Percentiles rank a stretch among this genome's conserved stretches.
Evolutionary conservation across 2,329 filamentous ascomycete genomes (phyloP).

Genomic region (Aureobasidium sp.): DNA sequence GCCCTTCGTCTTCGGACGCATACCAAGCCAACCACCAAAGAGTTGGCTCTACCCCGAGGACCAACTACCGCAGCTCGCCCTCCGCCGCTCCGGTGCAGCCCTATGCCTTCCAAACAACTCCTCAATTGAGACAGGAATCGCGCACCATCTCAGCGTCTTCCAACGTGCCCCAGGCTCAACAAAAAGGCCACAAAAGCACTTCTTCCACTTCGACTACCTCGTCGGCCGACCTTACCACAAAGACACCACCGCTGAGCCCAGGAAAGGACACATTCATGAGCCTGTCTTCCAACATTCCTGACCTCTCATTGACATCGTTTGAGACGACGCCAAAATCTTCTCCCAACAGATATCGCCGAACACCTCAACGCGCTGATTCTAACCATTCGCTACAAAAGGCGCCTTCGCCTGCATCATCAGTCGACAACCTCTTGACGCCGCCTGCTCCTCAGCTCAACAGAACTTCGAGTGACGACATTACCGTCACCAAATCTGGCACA

Average conservation of each 20-base stretch:
- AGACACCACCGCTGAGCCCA: slow-evolving; percentile 5
- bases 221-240: slow-evolving; percentile 16
- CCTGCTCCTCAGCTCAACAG: slow-evolving; percentile 18
- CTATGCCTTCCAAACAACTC: slow-evolving; percentile 42
- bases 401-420: slow-evolving; percentile 32
- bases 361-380: slow-evolving; percentile 46
- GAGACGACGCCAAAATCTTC: slow-evolving; percentile 56
- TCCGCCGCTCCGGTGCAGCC: slow-evolving; percentile 38
- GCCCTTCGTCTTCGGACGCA: slow-evolving; percentile 36
- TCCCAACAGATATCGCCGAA: slow-evolving; percentile 76
- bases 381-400: slow-evolving; percentile 27
- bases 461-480: slow-evolving; percentile 57
- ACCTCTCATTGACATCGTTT: slow-evolving; percentile 45
- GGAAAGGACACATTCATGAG: slow-evolving; percentile 35
- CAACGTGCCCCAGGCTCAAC: slow-evolving; percentile 19
- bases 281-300: slow-evolving; percentile 43
- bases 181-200: slow-evolving; percentile 37
- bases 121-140: slow-evolving; percentile 48
- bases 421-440: slow-evolving; percentile 43
- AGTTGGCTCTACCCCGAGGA: slow-evolving; percentile 32
- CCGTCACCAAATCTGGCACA: slow-evolving; percentile 47
- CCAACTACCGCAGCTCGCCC: slow-evolving; percentile 32
- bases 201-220: slow-evolving; percentile 41
- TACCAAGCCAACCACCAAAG: slow-evolving; percentile 35
- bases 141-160: slow-evolving; percentile 47